Evolutionary conservation across 2,329 filamentous ascomycete genomes (phyloP).

Genomic region (Colletotrichum sp.): DNA sequence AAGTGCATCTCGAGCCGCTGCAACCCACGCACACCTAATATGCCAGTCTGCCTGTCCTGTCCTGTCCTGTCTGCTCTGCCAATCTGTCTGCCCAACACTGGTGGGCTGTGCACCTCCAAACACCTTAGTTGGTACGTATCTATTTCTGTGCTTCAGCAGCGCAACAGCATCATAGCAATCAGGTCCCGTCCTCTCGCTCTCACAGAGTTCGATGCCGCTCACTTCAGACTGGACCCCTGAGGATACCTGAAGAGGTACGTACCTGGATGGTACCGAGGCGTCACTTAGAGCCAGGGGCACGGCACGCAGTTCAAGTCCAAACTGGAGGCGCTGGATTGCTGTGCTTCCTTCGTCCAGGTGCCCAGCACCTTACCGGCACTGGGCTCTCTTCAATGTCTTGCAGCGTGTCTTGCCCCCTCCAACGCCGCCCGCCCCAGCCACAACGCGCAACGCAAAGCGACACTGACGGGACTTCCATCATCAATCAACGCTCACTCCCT

Average conservation of each 20-base stretch:
- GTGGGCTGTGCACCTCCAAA: slow-evolving; percentile 4
- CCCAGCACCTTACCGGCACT: not conserved
- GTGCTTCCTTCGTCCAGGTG: not conserved
- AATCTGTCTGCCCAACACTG: not conserved
- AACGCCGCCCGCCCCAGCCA: not conserved
- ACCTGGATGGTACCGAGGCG: too few relatives aligned
- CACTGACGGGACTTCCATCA: not conserved
- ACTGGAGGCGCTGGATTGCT: not conserved
- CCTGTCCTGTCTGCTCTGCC: not conserved
- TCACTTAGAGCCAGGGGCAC: not conserved
- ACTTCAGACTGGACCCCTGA: not conserved
- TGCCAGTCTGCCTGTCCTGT: not conserved
- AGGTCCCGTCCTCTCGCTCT: not conserved
- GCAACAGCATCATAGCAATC: not conserved
- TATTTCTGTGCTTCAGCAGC: not conserved
- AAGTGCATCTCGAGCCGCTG: not conserved
- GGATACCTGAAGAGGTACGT: not conserved
- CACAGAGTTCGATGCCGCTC: not conserved
- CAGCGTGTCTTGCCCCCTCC: not conserved
- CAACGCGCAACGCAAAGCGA: slow-evolving; percentile 3
- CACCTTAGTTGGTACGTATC: not conserved
- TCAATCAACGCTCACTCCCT: not conserved
- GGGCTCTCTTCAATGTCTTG: not conserved
- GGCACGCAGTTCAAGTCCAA: not conserved
- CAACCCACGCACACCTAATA: not conserved